A percentile compares a stretch with the other conserved stretches of the same genome.
These are phyloP conservation scores for Colletotrichum brevisporum DNA, from an alignment of 2,329 filamentous ascomycete genomes.

Conservation along the genomic window DNA sequence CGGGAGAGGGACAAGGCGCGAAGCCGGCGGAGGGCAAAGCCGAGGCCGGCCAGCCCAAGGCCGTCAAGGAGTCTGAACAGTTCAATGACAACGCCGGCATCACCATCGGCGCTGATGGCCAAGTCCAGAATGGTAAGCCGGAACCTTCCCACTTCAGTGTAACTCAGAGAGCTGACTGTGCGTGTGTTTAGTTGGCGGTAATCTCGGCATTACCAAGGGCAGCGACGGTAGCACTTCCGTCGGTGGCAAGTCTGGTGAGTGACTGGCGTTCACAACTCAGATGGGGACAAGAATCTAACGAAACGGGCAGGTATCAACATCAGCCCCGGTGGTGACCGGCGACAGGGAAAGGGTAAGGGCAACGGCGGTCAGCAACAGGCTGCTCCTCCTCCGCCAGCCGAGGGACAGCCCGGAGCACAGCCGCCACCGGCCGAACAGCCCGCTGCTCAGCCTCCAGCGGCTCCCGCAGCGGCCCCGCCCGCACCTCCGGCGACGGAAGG, in stretches of 20 bases:
- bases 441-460: background rate
- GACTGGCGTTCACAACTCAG: background rate
- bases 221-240: conserved; percentile 37
- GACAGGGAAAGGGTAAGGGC: conserved; percentile 2
- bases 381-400: background rate
- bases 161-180: background rate
- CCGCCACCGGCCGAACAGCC: background rate
- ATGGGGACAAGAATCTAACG: background rate
- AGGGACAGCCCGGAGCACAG: background rate
- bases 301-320: conserved; percentile 27
- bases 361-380: conserved; percentile 16
- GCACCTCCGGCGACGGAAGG: no score
- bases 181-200: conserved; percentile 16
- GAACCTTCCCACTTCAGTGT: background rate
- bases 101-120: conserved; percentile 22
- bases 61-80: conserved; percentile 33
- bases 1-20: background rate
- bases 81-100: conserved; percentile 35
- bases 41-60: conserved; percentile 25
- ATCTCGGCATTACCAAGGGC: conserved; percentile 36
- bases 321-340: conserved; percentile 3
- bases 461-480: background rate
- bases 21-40: background rate
- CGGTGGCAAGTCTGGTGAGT: conserved; percentile 35
- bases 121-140: conserved; percentile 26